These are phyloP conservation scores for Aspergillus thermomutatus DNA, from an alignment of 2,329 filamentous ascomycete species.

Conservation along the genomic window DNA sequence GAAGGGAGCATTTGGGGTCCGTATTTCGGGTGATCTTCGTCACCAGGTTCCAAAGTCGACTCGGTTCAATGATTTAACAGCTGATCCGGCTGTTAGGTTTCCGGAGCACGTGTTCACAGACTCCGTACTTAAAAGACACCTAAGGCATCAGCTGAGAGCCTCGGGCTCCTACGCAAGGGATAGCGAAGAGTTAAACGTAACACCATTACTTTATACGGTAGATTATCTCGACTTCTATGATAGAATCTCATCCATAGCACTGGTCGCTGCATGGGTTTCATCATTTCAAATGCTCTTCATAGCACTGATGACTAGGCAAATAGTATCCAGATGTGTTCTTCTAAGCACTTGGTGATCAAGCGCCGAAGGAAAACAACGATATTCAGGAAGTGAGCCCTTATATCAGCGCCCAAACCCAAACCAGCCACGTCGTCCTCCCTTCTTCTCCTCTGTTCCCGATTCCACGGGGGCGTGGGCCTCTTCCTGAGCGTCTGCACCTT, in stretches of 20 bases:
- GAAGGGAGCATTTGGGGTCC: neutral
- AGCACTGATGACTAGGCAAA: neutral
- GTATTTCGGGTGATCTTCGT: no score
- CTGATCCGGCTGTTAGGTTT: conserved; percentile 7
- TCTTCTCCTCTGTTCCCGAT: conserved; percentile 38
- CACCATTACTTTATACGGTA: neutral
- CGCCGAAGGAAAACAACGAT: neutral
- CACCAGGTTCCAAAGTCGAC: neutral
- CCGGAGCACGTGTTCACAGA: neutral
- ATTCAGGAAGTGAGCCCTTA: neutral
- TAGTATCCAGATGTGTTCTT: neutral
- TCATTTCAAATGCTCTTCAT: neutral
- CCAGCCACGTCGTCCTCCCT: conserved; percentile 67
- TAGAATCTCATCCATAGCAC: neutral
- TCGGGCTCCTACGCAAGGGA: neutral
- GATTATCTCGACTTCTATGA: neutral
- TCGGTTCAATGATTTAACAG: conserved; percentile 1
- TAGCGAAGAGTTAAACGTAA: neutral
- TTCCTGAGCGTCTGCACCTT: conserved; percentile 31
- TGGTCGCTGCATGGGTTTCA: neutral
- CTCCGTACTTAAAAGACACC: neutral
- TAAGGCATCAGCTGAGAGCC: neutral
- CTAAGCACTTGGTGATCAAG: neutral
- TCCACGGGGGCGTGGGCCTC: conserved; percentile 26
- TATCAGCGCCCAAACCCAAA: conserved; percentile 62